Percentiles rank a stretch among this genome's conserved stretches.
Conservation (phyloP, 2,329 filamentous ascomycete species). For the Colletotrichum tropicicola region DNA sequence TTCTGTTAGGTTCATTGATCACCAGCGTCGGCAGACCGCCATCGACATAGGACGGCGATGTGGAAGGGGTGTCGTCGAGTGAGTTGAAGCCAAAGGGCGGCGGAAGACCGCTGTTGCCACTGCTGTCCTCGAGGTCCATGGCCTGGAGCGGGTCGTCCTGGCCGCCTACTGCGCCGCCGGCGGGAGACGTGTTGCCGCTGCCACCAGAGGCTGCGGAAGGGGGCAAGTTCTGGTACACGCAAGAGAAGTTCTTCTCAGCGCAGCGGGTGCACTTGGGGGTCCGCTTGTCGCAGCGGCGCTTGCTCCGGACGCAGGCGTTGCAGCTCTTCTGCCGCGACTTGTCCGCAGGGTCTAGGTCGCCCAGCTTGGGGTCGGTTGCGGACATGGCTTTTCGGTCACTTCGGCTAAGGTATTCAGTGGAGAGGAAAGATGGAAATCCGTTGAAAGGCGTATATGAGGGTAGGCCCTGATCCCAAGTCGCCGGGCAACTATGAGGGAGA, state of each 20-base stretch:
- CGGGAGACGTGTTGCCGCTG: neutral
- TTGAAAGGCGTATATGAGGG: neutral
- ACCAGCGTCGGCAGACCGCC: neutral
- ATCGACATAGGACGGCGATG: slow-evolving; percentile 6
- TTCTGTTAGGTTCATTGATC: neutral
- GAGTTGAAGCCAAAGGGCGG: slow-evolving; percentile 24
- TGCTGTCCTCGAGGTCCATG: slow-evolving; percentile 22
- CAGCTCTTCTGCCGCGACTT: slow-evolving; percentile 61
- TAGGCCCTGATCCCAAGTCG: neutral
- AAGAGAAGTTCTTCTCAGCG: slow-evolving; percentile 49
- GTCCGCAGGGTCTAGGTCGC: slow-evolving; percentile 33
- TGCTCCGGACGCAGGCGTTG: slow-evolving; percentile 57
- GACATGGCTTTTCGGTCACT: slow-evolving; percentile 3
- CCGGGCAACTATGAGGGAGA: no score
- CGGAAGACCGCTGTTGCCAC: neutral
- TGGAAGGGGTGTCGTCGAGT: neutral
- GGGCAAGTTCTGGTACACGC: slow-evolving; percentile 50
- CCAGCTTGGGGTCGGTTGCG: slow-evolving; percentile 2
- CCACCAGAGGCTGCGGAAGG: slow-evolving; percentile 9
- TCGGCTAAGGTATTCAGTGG: neutral
- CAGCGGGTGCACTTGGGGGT: slow-evolving; percentile 53
- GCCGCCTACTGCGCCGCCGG: neutral
- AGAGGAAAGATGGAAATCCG: neutral
- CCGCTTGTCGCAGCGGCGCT: slow-evolving; percentile 57
- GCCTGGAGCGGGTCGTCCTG: slow-evolving; percentile 14